Base-by-base conservation (phyloP, 805 yeast genomes). In the Blastobotrys attinorum region DNA sequence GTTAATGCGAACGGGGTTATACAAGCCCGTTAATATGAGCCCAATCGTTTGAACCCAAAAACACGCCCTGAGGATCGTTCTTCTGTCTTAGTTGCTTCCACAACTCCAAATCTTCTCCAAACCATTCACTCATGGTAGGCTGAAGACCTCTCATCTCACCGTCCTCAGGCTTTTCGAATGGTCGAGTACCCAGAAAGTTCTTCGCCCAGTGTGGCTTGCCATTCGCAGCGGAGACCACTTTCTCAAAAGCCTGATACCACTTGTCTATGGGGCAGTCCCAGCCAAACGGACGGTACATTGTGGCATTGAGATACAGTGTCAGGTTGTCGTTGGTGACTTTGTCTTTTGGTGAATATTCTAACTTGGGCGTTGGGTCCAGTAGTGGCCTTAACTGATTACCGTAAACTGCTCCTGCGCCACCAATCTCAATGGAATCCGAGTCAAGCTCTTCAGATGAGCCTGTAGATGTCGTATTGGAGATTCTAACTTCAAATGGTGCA, bases 141-240 rank as follows among this genome's bases (percentile, higher is more conserved):
- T 79, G 76, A 58, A 87, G 78, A 1, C 96, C 96, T 54, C 79
- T 71, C 92, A 87, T 84, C 47, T 82, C 79, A 49, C 81, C 82
- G 49, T 76, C 81, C 27, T 36, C 22, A 44, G 66, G 69, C 34
- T 67, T 59, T 39, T 67, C 60, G 42, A 71, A 75, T 2, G 57
- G 58, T 10, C 66, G 62, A 2, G 75, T 66, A 1, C 95, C 95
- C 45, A 84, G 69, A 62, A 87, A 90, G 63, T 88, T 89, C 70
- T 90, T 90, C 15, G 98, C 98, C 98, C 98, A 90, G 63, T 90
- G 98, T 2, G 98, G 98, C 61, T 80, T 84, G 36, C 98, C 98
- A 31, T 83, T 88, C 22, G 83, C 88, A 22, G 76, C 78, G 40
- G 71, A 72, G 71, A 89, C 69, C 1, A 86, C 75, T 42, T 76